These are phyloP conservation scores for Eragrostis nindensis DNA, from an alignment of 176 grass and related monocot species.

Conservation along the genomic window DNA sequence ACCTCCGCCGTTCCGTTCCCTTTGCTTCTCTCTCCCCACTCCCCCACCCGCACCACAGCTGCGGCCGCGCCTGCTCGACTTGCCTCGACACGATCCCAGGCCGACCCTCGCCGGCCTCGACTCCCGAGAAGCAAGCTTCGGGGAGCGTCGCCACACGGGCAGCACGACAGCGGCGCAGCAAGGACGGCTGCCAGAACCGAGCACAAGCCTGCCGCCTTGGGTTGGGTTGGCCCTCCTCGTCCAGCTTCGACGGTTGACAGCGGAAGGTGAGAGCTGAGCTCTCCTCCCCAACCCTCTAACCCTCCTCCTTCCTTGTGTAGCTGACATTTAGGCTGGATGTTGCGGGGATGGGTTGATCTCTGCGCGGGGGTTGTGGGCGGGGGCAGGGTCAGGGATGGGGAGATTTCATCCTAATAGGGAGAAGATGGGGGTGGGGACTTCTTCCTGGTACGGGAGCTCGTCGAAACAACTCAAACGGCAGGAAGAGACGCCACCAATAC, in stretches of 20 bases:
- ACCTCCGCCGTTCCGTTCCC: neutral
- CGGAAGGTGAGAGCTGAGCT: neutral
- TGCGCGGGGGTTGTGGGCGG: neutral
- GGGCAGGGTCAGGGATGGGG: neutral
- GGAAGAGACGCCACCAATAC: too few species aligned
- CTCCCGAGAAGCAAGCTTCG: neutral
- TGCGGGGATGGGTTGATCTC: neutral
- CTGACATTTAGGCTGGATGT: neutral
- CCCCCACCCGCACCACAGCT: neutral
- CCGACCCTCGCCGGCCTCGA: neutral
- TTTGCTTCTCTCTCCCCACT: neutral
- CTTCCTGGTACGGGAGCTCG: neutral
- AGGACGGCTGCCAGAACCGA: neutral
- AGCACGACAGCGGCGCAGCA: neutral
- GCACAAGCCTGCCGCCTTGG: neutral
- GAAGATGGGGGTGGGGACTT: too few species aligned
- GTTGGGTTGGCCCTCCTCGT: neutral
- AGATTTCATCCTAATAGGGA: neutral
- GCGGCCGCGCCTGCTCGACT: slow-evolving; percentile 11
- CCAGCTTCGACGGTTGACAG: neutral
- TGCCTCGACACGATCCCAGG: slow-evolving; percentile 9
- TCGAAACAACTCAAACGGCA: neutral
- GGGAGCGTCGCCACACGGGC: neutral
- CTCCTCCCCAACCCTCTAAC: neutral
- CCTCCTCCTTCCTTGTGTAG: neutral